Evolutionary conservation across 306 rosid genomes (phyloP), one percentile per base, ranked within the genome.

Genomic region (Cicer yamashitae): DNA sequence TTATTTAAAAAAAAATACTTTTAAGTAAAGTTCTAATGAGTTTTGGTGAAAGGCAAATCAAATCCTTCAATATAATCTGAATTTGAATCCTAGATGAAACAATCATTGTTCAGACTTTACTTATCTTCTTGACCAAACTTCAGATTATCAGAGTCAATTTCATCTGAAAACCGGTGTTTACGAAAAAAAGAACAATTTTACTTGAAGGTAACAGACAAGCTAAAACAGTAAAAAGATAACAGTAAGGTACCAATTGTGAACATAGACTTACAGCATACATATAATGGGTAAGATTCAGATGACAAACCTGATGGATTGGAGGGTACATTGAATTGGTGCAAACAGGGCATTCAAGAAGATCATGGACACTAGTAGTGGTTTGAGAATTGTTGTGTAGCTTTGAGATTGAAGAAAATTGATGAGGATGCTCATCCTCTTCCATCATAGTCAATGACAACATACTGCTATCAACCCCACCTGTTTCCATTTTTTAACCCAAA

Each of bases 321-420:
- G 94, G 94, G 82, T 87, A 89, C 91, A 89, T 87, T 11, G 91
- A 89, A 81, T 86, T 89, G 52, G 91, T 85, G 71, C 94, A 89
- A 53, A 89, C 91, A 7, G 94, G 94, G 79, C 94, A 89, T 80
- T 89, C 94, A 66, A 89, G 94, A 80, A 89, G 94, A 81, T 87
- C 91, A 44, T 89, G 88, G 43, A 86, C 89, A 84, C 90, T 86
- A 70, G 92, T 82, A 43, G 87, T 84, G 59, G 75, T 73, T 46
- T 86, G 87, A 13, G 67, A 73, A 73, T 43, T 86, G 74, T 17
- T 86, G 54, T 70, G 89, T 43, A 81, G 74, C 88, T 90, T 88
- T 9, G 92, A 76, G 59, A 83, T 83, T 77, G 90, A 57, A 64
- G 84, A 79, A 50, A 86, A 90, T 34, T 84, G 89, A 51, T 56